Evolutionary conservation across 2,329 filamentous ascomycete genomes (phyloP).

Genomic region (Aspergillus pseudotamarii): DNA sequence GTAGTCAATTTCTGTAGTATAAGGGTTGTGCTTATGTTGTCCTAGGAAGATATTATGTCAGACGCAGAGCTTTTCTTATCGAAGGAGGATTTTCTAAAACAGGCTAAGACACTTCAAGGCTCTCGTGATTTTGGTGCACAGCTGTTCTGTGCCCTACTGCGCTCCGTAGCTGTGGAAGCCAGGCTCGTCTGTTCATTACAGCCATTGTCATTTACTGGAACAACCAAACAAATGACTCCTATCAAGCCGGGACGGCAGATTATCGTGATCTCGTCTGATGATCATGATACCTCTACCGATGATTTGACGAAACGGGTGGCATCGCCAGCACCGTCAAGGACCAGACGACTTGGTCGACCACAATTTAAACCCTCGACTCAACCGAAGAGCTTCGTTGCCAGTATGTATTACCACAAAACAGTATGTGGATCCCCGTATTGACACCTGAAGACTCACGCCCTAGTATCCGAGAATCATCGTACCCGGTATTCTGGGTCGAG

Average conservation of each 20-base stretch:
- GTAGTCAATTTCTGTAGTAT: slow-evolving; percentile 16
- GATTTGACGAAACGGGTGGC: slow-evolving; percentile 21
- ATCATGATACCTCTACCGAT: slow-evolving; percentile 33
- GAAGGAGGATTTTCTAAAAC: slow-evolving; percentile 70
- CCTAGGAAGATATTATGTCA: slow-evolving; percentile 58
- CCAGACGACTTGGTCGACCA: slow-evolving; percentile 40
- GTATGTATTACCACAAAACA: slow-evolving; percentile 21
- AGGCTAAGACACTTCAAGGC: slow-evolving; percentile 70
- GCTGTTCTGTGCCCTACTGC: slow-evolving; percentile 83
- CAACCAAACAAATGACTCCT: slow-evolving; percentile 47
- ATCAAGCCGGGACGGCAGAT: slow-evolving; percentile 41
- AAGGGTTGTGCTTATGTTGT: slow-evolving; percentile 10
- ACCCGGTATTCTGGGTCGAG: slow-evolving; percentile 93
- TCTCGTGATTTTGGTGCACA: slow-evolving; percentile 90
- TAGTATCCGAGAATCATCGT: slow-evolving; percentile 68
- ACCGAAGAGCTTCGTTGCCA: slow-evolving; percentile 18
- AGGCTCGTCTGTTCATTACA: slow-evolving; percentile 91
- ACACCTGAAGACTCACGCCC: slow-evolving; percentile 39
- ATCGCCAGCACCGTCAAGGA: slow-evolving; percentile 22
- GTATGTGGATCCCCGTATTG: slow-evolving; percentile 9
- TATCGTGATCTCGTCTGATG: slow-evolving; percentile 42
- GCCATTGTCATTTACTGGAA: slow-evolving; percentile 68
- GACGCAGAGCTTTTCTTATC: slow-evolving; percentile 71
- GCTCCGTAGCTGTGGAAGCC: slow-evolving; percentile 77
- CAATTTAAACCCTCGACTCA: slow-evolving; percentile 31